These are phyloP conservation scores for Metschnikowia amazonensis DNA, from an alignment of 805 yeast species.

Conservation along the genomic window DNA sequence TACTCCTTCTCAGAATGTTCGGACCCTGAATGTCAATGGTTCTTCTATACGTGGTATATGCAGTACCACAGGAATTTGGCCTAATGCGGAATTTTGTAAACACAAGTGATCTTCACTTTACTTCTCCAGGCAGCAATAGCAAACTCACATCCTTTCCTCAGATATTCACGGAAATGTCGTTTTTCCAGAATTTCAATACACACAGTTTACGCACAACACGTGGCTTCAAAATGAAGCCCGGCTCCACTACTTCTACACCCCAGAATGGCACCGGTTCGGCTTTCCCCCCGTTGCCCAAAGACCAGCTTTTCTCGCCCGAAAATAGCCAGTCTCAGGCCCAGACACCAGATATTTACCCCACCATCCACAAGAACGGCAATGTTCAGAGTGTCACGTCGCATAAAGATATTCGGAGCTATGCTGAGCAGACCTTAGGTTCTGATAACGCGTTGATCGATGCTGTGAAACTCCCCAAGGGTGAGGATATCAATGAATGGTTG, in stretches of 20 bases:
- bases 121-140: slow-evolving; percentile 5
- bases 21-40: not conserved
- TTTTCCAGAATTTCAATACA: slow-evolving; percentile 43
- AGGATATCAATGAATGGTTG: slow-evolving; percentile 88
- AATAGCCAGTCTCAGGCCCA: slow-evolving; percentile 1
- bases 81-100: slow-evolving; percentile 16
- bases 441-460: slow-evolving; percentile 90
- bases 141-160: not conserved
- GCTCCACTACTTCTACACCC: slow-evolving; percentile 39
- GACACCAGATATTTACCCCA: slow-evolving; percentile 22
- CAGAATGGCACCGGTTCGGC: slow-evolving; percentile 29
- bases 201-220: slow-evolving; percentile 41
- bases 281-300: slow-evolving; percentile 26
- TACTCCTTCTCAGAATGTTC: too few relatives aligned
- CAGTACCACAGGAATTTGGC: slow-evolving; percentile 7
- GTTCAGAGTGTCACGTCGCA: slow-evolving; percentile 48
- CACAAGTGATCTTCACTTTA: slow-evolving; percentile 5
- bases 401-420: slow-evolving; percentile 77
- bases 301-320: slow-evolving; percentile 11
- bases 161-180: slow-evolving; percentile 26
- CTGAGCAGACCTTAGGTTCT: slow-evolving; percentile 92
- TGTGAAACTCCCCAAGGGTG: slow-evolving; percentile 89
- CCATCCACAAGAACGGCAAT: slow-evolving; percentile 23
- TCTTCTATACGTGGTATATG: not conserved
- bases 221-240: slow-evolving; percentile 40